Evolutionary conservation across 73 alveolate species (phyloP), one percentile per base, ranked within the genome.

Genomic region (Stentor coeruleus): DNA sequence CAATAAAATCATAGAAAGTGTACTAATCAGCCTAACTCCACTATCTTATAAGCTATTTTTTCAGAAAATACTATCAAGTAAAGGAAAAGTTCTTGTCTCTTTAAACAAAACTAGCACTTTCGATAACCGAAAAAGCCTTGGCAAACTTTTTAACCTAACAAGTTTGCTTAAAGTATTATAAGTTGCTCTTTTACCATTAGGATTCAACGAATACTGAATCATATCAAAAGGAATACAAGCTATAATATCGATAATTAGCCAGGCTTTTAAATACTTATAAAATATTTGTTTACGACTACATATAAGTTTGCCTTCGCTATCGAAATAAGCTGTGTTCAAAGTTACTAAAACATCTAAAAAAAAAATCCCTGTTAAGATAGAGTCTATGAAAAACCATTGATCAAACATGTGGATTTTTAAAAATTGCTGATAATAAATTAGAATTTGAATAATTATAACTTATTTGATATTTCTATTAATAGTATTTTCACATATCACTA

Each of bases 201-300:
- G 40, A 20, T 20, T 26, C 42, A 66, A 20, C 36, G 37, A 66
- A 20, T 20, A 20, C 33, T 26, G n/a, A 66, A 66, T 33, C 39
- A 66, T 20, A 1, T 66, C 79, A 66, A 66, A 66, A 26, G 79
- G 79, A 20, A 66, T 26, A 31, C 42, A 28, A 28, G 79, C n/a
- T 37, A 83, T 11, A 2, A 82, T 58, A 81, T 89, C 95, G 30
- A 89, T 31, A 60, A 86, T 57, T 38, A 89, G 88, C 95, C 95
- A 89, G 26, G 87, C 72, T 38, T 55, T 74, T 14, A 86, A 2
- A 49, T 89, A 89, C n/a, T 39, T 59, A 2, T 49, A 37, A 14
- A 91, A 91, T 0, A 89, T 89, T 38, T 55, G 6, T 30, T 59
- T 37, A 3, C 84, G 41, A 35, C 87, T 33, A 3, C 58, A 72